Base-by-base conservation (phyloP, 148 eudicot genomes). In the Rhododendron kiyosumense region DNA sequence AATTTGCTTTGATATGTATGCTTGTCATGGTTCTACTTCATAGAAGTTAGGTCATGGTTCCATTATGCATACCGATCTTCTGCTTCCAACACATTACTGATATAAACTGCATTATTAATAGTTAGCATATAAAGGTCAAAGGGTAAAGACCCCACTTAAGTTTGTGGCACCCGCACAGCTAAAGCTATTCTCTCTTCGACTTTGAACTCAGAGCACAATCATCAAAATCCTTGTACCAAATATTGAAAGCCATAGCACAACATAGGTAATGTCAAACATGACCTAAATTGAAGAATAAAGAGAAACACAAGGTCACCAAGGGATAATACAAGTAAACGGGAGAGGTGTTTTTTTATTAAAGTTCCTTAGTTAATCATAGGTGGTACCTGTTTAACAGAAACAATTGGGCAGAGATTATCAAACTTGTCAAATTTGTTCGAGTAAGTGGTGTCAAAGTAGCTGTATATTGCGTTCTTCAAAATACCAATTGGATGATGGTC, bases 401-500 rank as follows among this genome's bases (percentile, higher is more conserved):
- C 97, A 75, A 94, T 87, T 20, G 99, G 99, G 83, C 94, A 91
- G 81, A 97, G 92, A 91, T 95, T 81, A 83, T 95, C 98, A 65
- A 95, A 92, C 89, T 97, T 95, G 82, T 92, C 94, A 91, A 94
- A 97, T 86, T 92, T 91, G 88, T 89, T 86, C 46, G 92, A 84
- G 86, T 93, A 95, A 87, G 85, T 93, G 87, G 90, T 87, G 87
- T 97, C 96, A 80, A 97, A 95, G 90, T 95, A 95, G 80, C 91
- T 92, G 82, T 90, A 92, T 78, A 97, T 95, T 46, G 98, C 96
- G 90, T 97, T 97, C 93, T 97, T 97, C 84, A 97, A 87, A 49
- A 97, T 95, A 71, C 98, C 99, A 87, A 97, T 89, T 2, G 99
- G 98, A 86, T 97, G 99, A 36, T 91, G 91, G 76, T 91, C 94